Conservation (phyloP, 495 filamentous ascomycete species). For the Bombardia bombarda region DNA sequence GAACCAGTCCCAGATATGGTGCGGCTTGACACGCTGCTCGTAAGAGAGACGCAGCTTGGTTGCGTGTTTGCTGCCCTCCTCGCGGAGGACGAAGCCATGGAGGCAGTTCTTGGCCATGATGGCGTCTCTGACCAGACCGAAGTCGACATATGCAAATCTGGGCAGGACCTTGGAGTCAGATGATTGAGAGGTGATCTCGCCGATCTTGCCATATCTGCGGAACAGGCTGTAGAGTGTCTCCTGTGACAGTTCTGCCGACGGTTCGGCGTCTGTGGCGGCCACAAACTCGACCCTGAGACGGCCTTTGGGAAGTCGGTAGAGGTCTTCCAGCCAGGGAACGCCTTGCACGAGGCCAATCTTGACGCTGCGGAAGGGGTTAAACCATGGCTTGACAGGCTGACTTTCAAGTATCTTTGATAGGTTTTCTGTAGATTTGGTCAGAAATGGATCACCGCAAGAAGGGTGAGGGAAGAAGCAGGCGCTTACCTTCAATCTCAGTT, state of each 20-base stretch:
- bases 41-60: conserved; percentile 75
- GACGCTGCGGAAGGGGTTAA: conserved; percentile 71
- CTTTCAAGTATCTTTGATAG: conserved; percentile 48
- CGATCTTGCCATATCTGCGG: conserved; percentile 78
- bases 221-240: conserved; percentile 85
- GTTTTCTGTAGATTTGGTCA: conserved; percentile 3
- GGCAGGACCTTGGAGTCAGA: conserved; percentile 77
- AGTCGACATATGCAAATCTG: conserved; percentile 72
- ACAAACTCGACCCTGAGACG: conserved; percentile 79
- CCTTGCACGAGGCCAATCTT: conserved; percentile 65
- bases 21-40: conserved; percentile 63
- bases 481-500: conserved; percentile 48
- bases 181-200: conserved; percentile 70
- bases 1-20: conserved; percentile 82
- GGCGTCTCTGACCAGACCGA: conserved; percentile 56
- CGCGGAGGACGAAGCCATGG: conserved; percentile 69
- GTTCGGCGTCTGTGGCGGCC: conserved; percentile 50
- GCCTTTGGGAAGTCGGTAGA: conserved; percentile 71
- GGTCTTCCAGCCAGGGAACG: conserved; percentile 90
- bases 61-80: conserved; percentile 65
- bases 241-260: conserved; percentile 62
- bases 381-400: conserved; percentile 77
- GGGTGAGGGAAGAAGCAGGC: background rate
- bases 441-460: background rate
- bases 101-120: conserved; percentile 89